Evolutionary conservation across 495 filamentous ascomycete species (phyloP).

Genomic region (Aspergillus baeticus): DNA sequence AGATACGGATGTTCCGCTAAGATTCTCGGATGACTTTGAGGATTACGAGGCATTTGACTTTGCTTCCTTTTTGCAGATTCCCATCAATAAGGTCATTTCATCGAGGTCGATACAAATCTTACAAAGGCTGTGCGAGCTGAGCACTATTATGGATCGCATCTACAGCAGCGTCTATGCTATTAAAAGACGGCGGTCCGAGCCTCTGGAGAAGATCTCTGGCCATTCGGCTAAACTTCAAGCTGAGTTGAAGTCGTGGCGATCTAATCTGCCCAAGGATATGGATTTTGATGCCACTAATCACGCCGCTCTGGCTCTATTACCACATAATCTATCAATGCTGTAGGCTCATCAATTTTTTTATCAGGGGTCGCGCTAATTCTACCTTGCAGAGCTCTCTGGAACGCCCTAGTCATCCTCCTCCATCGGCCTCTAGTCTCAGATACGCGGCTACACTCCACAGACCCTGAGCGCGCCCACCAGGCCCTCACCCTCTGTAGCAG

Average conservation of each 20-base stretch:
- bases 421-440: slow-evolving; percentile 28
- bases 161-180: slow-evolving; percentile 25
- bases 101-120: no score
- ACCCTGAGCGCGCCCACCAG: not conserved
- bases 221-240: no score
- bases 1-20: slow-evolving; percentile 28
- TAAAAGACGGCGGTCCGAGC: slow-evolving; percentile 17
- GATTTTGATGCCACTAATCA: no score
- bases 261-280: no score
- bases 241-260: no score
- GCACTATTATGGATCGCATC: slow-evolving; percentile 30
- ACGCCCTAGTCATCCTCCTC: slow-evolving; percentile 29
- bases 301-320: no score
- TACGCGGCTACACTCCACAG: slow-evolving; percentile 1
- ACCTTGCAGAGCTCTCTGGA: slow-evolving; percentile 27
- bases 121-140: slow-evolving; percentile 31
- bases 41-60: not conserved
- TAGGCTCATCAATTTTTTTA: no score
- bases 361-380: not conserved
- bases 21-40: slow-evolving; percentile 34
- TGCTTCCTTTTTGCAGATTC: no score
- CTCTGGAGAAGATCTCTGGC: not conserved
- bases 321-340: no score
- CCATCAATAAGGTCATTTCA: no score
- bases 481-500: no score